These are phyloP conservation scores for Besnoitia besnoiti DNA, from an alignment of 169 alveolate genomes.

Conservation along the genomic window DNA sequence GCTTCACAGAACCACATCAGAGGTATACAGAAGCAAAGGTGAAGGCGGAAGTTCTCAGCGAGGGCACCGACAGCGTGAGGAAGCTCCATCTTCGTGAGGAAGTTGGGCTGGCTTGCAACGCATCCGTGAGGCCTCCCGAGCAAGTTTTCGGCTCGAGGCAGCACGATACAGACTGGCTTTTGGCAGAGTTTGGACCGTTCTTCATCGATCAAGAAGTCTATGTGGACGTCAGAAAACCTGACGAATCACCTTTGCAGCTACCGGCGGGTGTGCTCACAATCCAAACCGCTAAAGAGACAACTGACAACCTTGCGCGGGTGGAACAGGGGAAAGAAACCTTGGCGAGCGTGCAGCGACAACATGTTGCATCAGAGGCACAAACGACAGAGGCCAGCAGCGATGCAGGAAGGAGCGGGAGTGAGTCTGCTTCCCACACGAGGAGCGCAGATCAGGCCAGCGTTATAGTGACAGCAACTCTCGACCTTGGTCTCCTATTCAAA, in stretches of 20 bases:
- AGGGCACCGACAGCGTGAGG: too few relatives aligned
- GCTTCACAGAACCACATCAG: neutral
- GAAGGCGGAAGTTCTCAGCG: too few relatives aligned
- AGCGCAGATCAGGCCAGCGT: neutral
- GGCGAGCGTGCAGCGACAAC: neutral
- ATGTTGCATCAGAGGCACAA: neutral
- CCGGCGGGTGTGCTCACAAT: neutral
- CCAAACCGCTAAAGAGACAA: neutral
- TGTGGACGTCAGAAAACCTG: neutral
- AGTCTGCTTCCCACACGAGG: neutral
- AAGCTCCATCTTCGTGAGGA: too few relatives aligned
- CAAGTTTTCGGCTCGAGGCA: neutral
- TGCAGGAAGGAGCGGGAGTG: neutral
- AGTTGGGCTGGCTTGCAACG: too few relatives aligned
- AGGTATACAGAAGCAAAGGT: neutral
- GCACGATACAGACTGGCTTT: neutral
- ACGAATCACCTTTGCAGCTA: neutral
- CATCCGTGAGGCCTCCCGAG: too few relatives aligned
- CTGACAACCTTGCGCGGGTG: neutral
- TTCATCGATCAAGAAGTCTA: neutral
- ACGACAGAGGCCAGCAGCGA: neutral
- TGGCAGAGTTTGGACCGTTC: conserved; percentile 14
- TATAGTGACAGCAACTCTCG: neutral
- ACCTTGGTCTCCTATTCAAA: too few relatives aligned
- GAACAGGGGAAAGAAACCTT: neutral